Percentiles rank a stretch among this genome's conserved stretches.
Conservation (phyloP, 1,139 yeast genomes). For the Zygosaccharomyces sapae region DNA sequence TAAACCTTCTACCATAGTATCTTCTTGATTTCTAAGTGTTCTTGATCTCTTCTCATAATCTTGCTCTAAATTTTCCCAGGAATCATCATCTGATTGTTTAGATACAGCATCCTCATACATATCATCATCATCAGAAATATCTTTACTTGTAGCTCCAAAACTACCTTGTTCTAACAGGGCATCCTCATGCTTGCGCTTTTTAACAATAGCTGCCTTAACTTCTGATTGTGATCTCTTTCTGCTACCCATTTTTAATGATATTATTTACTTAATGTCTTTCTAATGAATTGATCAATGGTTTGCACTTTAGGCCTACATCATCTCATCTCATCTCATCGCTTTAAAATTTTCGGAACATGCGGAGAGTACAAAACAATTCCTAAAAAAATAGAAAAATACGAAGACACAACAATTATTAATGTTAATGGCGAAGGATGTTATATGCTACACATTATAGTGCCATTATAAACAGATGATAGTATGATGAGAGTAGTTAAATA, state of each 20-base stretch:
- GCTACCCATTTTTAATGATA: conserved; percentile 23
- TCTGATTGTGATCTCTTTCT: conserved; percentile 28
- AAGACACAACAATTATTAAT: not conserved
- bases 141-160: conserved; percentile 37
- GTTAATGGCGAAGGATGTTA: not conserved
- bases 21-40: conserved; percentile 36
- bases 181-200: conserved; percentile 54
- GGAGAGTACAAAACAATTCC: not conserved
- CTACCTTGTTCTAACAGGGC: conserved; percentile 45
- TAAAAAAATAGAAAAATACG: not conserved
- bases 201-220: conserved; percentile 32
- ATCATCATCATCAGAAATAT: conserved; percentile 26
- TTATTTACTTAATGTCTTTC: not conserved
- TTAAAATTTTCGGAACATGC: conserved; percentile 5
- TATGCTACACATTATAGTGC: not conserved
- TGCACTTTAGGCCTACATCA: not conserved
- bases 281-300: too few species aligned
- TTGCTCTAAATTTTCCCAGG: conserved; percentile 62
- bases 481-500: conserved; percentile 23
- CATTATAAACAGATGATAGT: not conserved
- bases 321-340: conserved; percentile 5
- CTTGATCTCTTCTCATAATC: conserved; percentile 53
- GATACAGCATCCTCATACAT: conserved; percentile 2
- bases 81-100: conserved; percentile 18
- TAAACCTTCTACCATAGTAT: conserved; percentile 60